These are phyloP conservation scores for Funneliformis geosporum DNA, from an alignment of 192 early-diverging fungal species.

Conservation along the genomic window DNA sequence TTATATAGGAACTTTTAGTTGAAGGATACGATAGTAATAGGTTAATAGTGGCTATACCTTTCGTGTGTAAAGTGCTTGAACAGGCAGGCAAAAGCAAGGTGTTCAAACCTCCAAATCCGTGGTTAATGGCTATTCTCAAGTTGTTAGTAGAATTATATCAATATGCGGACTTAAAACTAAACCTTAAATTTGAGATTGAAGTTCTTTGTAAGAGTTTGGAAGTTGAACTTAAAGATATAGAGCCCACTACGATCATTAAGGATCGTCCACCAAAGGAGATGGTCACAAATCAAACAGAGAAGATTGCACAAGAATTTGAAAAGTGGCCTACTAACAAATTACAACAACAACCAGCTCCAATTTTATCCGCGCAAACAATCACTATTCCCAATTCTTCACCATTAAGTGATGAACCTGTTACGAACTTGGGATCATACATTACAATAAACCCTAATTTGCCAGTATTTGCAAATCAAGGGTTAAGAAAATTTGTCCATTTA, in stretches of 20 bases:
- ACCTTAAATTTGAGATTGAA: slow-evolving; percentile 97
- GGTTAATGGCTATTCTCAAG: slow-evolving; percentile 94
- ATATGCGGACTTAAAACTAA: slow-evolving; percentile 90
- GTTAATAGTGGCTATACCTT: slow-evolving; percentile 95
- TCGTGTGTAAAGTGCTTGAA: slow-evolving; percentile 97
- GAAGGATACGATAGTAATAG: slow-evolving; percentile 87
- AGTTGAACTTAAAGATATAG: slow-evolving; percentile 81
- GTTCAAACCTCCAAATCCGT: slow-evolving; percentile 95
- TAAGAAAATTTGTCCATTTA: slow-evolving; percentile 86
- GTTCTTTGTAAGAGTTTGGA: slow-evolving; percentile 91
- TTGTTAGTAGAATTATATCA: slow-evolving; percentile 92
- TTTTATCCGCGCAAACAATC: not conserved
- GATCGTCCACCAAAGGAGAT: slow-evolving; percentile 56
- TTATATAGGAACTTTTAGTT: slow-evolving; percentile 75
- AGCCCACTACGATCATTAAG: slow-evolving; percentile 65
- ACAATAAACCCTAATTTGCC: slow-evolving; percentile 81
- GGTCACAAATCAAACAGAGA: slow-evolving; percentile 31
- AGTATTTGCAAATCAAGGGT: slow-evolving; percentile 77
- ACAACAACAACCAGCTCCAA: not conserved
- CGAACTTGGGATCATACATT: slow-evolving; percentile 62
- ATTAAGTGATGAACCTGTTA: not conserved
- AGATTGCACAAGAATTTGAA: slow-evolving; percentile 44
- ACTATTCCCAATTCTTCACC: not conserved
- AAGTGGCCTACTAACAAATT: slow-evolving; percentile 39
- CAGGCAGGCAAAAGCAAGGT: slow-evolving; percentile 82